Evolutionary conservation across 352 stramenopile species (phyloP), one percentile per base, ranked within the genome.

Genomic region (Phytophthora sp.): DNA sequence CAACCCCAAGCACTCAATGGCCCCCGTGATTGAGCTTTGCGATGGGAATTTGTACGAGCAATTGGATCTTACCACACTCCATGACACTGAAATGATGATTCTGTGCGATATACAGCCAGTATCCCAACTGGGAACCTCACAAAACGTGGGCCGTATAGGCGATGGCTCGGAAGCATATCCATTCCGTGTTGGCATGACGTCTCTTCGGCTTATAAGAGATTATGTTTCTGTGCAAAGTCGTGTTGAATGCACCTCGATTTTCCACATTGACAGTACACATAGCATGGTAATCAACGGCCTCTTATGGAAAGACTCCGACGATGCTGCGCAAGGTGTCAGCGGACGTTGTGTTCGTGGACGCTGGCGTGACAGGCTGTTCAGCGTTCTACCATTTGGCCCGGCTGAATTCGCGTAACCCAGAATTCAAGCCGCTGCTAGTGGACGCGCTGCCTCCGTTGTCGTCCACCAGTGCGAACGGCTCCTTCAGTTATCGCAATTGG

Each of bases 401-500:
- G 3, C 59, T 90, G 53, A 93, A 91, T 74, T 75, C 76, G 26
- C 50, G 63, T 35, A 89, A 89, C 38, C 70, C 66, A 2, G 45
- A 61, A 7, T 93, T 93, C 75, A 90, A 89, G 54, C 80, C 82
- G 20, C 75, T 94, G 38, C 76, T 94, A 42, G 73, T 94, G 24
- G 81, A 94, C 38, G 82, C 81, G 3, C 64, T 88, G 7, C 70
- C 82, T 38, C 82, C 85, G 18, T 55, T 91, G 49, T 89, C 82
- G 18, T 71, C 91, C 38, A 93, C 84, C 18, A 93, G 84, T 66
- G 82, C 82, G 8, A 90, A 90, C 69, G 84, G 84, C 2, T 90
- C 84, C 51, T 93, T 91, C 51, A 90, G 82, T 69, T 93, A 93
- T 58, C 82, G 85, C 71, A 90, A 93, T 68, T 93, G 85, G 85